Conservation (phyloP, 2,329 filamentous ascomycete genomes). For the Aureobasidium sp. region DNA sequence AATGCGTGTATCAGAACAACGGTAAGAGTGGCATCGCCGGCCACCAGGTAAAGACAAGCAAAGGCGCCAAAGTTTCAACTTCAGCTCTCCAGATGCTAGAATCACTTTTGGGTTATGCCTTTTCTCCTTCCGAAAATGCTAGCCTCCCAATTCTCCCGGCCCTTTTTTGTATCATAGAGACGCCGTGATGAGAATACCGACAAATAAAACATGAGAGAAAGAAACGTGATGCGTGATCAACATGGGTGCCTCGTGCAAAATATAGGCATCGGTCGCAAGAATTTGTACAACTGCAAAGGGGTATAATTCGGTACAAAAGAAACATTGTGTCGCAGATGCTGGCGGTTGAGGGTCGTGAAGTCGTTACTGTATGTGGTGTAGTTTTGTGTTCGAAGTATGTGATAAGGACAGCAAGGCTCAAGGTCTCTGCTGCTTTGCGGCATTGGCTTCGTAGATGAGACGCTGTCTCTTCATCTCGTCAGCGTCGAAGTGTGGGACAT, state of each 20-base stretch:
- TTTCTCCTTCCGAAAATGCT: not conserved
- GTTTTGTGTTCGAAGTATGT: not conserved
- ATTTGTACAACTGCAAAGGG: slow-evolving; percentile 7
- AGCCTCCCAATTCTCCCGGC: not conserved
- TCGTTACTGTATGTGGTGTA: slow-evolving; percentile 3
- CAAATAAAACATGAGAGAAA: not conserved
- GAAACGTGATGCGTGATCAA: not conserved
- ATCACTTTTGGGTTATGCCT: not conserved
- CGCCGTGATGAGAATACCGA: not conserved
- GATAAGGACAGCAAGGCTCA: not conserved
- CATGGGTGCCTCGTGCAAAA: not conserved
- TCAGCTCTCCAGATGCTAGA: not conserved
- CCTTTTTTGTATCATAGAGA: not conserved
- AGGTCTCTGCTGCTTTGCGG: slow-evolving; percentile 5
- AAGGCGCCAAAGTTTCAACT: not conserved
- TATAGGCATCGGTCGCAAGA: not conserved
- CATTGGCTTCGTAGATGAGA: slow-evolving; percentile 39
- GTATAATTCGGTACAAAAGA: slow-evolving; percentile 12
- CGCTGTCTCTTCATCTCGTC: slow-evolving; percentile 42
- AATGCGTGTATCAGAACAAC: not conserved
- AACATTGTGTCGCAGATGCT: slow-evolving; percentile 7
- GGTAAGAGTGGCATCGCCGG: not conserved
- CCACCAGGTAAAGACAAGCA: not conserved
- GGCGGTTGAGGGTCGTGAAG: slow-evolving; percentile 5
- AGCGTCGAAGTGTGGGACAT: slow-evolving; percentile 37